phyloP scores from a whole-genome alignment of 495 filamentous ascomycete genomes.

The Penicillium egyptiacum region DNA sequence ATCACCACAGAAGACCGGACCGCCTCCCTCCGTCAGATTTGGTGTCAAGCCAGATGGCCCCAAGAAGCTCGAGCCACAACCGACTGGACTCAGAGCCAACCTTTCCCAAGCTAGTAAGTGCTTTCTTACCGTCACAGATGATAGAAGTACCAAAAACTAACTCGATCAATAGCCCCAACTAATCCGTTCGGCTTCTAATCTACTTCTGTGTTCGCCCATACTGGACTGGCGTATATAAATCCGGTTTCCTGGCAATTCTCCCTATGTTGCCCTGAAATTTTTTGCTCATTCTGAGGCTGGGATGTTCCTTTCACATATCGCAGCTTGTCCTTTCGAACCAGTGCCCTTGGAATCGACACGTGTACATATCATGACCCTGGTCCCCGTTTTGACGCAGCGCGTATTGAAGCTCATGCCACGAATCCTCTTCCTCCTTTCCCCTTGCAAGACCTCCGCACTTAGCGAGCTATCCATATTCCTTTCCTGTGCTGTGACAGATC shows the following conservation, averaged over 20 bases:
- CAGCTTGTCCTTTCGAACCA: constrained; percentile 20
- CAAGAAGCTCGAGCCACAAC: constrained; percentile 81
- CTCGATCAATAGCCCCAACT: constrained; percentile 63
- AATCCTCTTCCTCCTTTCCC: constrained; percentile 6
- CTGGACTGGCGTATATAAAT: constrained; percentile 25
- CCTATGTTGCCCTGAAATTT: constrained; percentile 16
- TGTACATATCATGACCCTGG: constrained; percentile 27
- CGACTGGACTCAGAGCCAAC: constrained; percentile 88
- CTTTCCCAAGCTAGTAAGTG: constrained; percentile 89
- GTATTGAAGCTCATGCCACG: constrained; percentile 18
- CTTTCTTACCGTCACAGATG: constrained; percentile 22
- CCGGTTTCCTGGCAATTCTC: constrained; percentile 24
- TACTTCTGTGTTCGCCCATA: constrained; percentile 9
- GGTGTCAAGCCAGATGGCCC: constrained; percentile 65
- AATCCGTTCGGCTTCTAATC: constrained; percentile 89
- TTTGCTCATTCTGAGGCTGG: constrained; percentile 2
- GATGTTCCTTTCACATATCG: constrained; percentile 12
- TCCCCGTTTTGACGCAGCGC: constrained; percentile 13
- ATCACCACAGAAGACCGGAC: constrained; percentile 86
- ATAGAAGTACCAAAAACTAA: constrained; percentile 19
- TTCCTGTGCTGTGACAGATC: constrained; percentile 1
- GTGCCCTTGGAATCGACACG: constrained; percentile 20
- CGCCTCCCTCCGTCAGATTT: constrained; percentile 86
- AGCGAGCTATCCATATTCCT: constrained; percentile 20
- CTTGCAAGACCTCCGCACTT: constrained; percentile 15